These are phyloP conservation scores for Arthrobotrys musiformis DNA, from an alignment of 2,329 filamentous ascomycete genomes.

Conservation along the genomic window DNA sequence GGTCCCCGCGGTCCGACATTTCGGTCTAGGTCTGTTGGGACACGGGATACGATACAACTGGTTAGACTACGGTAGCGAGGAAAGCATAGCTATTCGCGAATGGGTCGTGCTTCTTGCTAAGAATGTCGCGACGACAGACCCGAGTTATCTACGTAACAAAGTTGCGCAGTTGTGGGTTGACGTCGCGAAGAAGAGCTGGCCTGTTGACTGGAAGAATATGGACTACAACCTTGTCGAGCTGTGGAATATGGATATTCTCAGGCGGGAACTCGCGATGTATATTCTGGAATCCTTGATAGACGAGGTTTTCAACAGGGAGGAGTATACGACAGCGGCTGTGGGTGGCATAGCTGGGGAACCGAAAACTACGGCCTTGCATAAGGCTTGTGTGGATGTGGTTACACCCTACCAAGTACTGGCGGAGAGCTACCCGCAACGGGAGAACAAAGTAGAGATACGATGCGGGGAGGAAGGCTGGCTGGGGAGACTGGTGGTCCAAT, in stretches of 20 bases:
- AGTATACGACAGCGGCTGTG: slow-evolving; percentile 72
- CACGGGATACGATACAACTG: slow-evolving; percentile 88
- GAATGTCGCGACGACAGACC: slow-evolving; percentile 76
- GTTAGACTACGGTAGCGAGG: slow-evolving; percentile 75
- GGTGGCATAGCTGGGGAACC: slow-evolving; percentile 67
- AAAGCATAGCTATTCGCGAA: slow-evolving; percentile 75
- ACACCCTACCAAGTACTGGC: slow-evolving; percentile 79
- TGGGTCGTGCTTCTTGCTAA: slow-evolving; percentile 85
- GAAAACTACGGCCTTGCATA: slow-evolving; percentile 83
- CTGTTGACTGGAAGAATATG: slow-evolving; percentile 93
- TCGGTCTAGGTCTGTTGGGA: slow-evolving; percentile 90
- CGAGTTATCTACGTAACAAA: slow-evolving; percentile 88
- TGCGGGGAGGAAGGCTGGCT: slow-evolving; percentile 89
- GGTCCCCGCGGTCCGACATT: slow-evolving; percentile 86
- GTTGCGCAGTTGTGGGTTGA: slow-evolving; percentile 94
- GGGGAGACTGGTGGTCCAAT: slow-evolving; percentile 76
- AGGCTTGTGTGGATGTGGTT: slow-evolving; percentile 92
- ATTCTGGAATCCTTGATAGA: slow-evolving; percentile 92
- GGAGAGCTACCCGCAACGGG: slow-evolving; percentile 79
- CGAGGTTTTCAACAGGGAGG: slow-evolving; percentile 91
- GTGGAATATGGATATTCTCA: slow-evolving; percentile 73
- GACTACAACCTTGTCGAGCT: slow-evolving; percentile 82
- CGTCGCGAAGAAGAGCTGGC: slow-evolving; percentile 92
- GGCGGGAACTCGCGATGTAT: slow-evolving; percentile 87
- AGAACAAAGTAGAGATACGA: slow-evolving; percentile 75